Base-by-base conservation (phyloP, 768 basidiomycete species). In the Hericium coralloides region DNA sequence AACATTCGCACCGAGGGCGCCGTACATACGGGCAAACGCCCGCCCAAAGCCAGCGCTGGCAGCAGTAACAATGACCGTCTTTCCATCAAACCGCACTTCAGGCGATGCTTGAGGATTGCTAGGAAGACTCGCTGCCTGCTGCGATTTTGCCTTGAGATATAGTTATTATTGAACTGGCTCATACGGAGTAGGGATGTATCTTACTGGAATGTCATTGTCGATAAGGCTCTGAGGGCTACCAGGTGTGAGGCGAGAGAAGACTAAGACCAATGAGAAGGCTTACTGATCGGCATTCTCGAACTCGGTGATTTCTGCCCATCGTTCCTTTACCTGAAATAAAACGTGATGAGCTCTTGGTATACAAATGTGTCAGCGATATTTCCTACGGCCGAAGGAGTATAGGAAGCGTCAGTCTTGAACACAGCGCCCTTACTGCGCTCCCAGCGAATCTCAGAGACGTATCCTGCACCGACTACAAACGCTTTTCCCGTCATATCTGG, bases 21-120 rank as follows among this genome's bases (percentile, higher is more conserved):
- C 90, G 66, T 88, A 98, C 89, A 98, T 90, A 45, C 87, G 78
- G 0, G 97, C 90, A 67, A 98, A 97, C 2, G 83, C 81, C 26
- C 97, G 85, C 17, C 97, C 97, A 31, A 99, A 83, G 53, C 95
- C 97, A 25, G 89, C 92, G 43, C 95, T 95, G 7, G 94, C 91
- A 39, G 95, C 97, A 2, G 97, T 98, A 63, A 98, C 80, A 64
- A 99, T 84, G 58, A 89, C 90, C 12, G 93, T 95, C 74, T 98
- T 87, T 15, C 84, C 88, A 58, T 91, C 88, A 67, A 88, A 98
- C 8, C 84, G 82, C 56, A 98, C 84, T 47, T 79, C 76, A 0
- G 87, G 78, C 0, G 80, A 78, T 12, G 82, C 75, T 67, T 92
- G 91, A 23, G 74, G 60, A 67, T 95, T 97, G 0, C 83, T 61